Conservation (phyloP, 2,329 filamentous ascomycete genomes). For the Alternaria tenuissima region DNA sequence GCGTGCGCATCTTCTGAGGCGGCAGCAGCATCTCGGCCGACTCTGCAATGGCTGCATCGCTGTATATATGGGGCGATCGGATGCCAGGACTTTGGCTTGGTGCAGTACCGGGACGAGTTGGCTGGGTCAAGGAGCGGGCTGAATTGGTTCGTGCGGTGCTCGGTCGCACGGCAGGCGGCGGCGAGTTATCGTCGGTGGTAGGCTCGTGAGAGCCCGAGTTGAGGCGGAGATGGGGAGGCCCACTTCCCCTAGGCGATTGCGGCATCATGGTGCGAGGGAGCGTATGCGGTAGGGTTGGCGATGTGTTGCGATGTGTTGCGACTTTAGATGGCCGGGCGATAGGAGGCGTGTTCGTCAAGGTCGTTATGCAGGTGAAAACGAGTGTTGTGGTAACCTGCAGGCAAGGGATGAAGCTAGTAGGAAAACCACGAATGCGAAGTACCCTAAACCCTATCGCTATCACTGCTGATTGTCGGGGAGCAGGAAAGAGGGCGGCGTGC, state of each 20-base stretch:
- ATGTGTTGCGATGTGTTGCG: not conserved
- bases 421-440: conserved; percentile 32
- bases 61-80: conserved; percentile 48
- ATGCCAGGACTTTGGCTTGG: conserved; percentile 31
- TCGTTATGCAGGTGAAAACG: conserved; percentile 24
- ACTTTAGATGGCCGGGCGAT: not conserved
- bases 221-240: conserved; percentile 68
- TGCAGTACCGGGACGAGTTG: conserved; percentile 48
- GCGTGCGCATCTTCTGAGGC: conserved; percentile 58
- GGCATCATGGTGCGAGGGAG: conserved; percentile 42
- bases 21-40: conserved; percentile 62
- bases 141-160: conserved; percentile 52
- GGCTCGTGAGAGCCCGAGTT: conserved; percentile 67
- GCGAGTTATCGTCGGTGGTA: conserved; percentile 49
- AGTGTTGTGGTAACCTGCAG: conserved; percentile 29
- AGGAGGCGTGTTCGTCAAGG: conserved; percentile 12
- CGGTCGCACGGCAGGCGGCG: conserved; percentile 42
- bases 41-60: conserved; percentile 47
- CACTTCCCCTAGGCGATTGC: conserved; percentile 43
- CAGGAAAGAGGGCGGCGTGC: conserved; percentile 22
- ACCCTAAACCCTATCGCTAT: conserved; percentile 14
- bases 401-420: conserved; percentile 17
- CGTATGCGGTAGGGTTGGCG: conserved; percentile 35
- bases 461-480: conserved; percentile 33
- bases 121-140: conserved; percentile 56